Evolutionary conservation across 1,139 yeast genomes (phyloP).

Genomic region (Pichia sp.): DNA sequence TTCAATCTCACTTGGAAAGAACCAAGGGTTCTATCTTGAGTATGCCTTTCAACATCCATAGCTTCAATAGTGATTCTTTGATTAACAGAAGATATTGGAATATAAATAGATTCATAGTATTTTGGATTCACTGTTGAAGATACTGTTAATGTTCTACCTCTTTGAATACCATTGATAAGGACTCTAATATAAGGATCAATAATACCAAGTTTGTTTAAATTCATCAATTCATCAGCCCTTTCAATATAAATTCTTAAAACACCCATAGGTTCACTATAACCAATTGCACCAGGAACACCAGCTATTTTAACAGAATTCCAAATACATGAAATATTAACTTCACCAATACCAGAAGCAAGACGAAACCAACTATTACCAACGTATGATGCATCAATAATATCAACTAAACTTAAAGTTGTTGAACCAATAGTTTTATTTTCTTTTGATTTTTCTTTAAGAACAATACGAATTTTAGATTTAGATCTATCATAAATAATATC

Average conservation of each 20-base stretch:
- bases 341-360: conserved; percentile 59
- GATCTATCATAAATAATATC: conserved; percentile 70
- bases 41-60: conserved; percentile 78
- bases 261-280: conserved; percentile 90
- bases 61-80: conserved; percentile 81
- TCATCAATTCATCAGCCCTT: conserved; percentile 67
- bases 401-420: conserved; percentile 57
- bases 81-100: conserved; percentile 72
- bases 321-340: conserved; percentile 56
- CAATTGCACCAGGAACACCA: conserved; percentile 55
- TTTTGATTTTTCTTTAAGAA: conserved; percentile 50
- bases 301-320: conserved; percentile 87
- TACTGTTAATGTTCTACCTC: conserved; percentile 69
- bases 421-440: conserved; percentile 57
- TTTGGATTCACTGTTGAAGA: conserved; percentile 70
- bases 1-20: conserved; percentile 62
- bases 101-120: conserved; percentile 79
- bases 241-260: conserved; percentile 70
- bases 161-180: conserved; percentile 67
- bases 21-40: conserved; percentile 84
- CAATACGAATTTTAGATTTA: conserved; percentile 57
- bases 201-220: conserved; percentile 82
- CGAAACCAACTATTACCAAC: conserved; percentile 77
- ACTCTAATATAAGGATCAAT: conserved; percentile 89
- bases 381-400: conserved; percentile 69